Percentiles rank a stretch among this genome's conserved stretches.
These are phyloP conservation scores for Evernia prunastri DNA, from an alignment of 495 filamentous ascomycete genomes.

Conservation along the genomic window DNA sequence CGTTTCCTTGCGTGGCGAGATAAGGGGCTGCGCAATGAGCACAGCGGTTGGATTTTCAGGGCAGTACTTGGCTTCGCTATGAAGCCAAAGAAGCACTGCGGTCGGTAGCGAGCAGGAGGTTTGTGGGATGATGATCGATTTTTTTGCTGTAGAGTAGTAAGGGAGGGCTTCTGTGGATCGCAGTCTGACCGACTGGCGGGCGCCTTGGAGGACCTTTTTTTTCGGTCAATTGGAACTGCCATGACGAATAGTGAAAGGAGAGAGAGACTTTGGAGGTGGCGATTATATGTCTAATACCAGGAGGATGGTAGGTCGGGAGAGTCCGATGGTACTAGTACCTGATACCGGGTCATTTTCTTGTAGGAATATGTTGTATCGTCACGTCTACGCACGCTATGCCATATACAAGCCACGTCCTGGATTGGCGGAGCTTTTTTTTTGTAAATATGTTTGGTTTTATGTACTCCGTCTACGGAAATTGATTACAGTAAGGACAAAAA, in stretches of 20 bases:
- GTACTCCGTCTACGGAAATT: not conserved
- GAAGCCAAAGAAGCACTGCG: not conserved
- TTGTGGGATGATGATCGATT: not conserved
- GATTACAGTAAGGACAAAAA: not conserved
- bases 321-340: not conserved
- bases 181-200: not conserved
- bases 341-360: not conserved
- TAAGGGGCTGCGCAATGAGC: not conserved
- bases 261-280: not conserved
- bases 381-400: not conserved
- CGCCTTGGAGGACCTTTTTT: conserved; percentile 6
- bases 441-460: not conserved
- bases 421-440: not conserved
- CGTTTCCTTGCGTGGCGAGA: not conserved
- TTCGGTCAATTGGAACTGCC: not conserved
- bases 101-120: not conserved
- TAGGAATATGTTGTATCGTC: not conserved
- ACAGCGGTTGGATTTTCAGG: too few species aligned
- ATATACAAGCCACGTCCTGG: not conserved
- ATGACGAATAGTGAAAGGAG: not conserved
- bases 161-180: not conserved
- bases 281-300: not conserved
- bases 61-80: too few species aligned
- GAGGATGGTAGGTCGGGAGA: not conserved
- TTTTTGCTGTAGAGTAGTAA: not conserved